Conservation (phyloP, 441 rosid genomes). For the Euphorbia schlechtendalii region DNA sequence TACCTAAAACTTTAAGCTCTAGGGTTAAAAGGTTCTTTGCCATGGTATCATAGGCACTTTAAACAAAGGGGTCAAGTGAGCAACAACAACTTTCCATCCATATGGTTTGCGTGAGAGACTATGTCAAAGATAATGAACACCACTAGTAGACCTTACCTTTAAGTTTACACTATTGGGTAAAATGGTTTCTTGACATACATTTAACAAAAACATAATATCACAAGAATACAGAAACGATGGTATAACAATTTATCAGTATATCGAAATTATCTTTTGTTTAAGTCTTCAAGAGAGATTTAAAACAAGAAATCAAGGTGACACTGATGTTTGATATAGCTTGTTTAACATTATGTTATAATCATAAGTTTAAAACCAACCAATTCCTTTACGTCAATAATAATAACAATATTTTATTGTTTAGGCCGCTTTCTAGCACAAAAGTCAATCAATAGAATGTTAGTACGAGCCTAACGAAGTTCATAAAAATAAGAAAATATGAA, state of each 20-base stretch:
- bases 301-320: background rate
- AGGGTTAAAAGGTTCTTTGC: background rate
- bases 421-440: background rate
- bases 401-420: background rate
- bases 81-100: background rate
- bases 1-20: background rate
- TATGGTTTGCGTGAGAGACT: background rate
- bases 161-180: background rate
- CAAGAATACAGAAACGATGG: background rate
- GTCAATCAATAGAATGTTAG: background rate
- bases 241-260: background rate
- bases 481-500: slow-evolving; percentile 3
- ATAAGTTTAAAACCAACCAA: too few species aligned
- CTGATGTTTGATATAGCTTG: background rate
- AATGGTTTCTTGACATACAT: background rate
- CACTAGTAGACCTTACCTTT: background rate
- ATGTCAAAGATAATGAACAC: background rate
- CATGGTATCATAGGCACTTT: background rate
- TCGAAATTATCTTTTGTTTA: background rate
- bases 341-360: too few species aligned
- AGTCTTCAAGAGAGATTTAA: background rate
- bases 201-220: background rate
- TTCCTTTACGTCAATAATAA: too few species aligned
- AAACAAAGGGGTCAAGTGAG: background rate
- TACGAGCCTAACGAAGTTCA: background rate